Evolutionary conservation across 2,329 filamentous ascomycete species (phyloP).

Genomic region (Fusarium nurragi): DNA sequence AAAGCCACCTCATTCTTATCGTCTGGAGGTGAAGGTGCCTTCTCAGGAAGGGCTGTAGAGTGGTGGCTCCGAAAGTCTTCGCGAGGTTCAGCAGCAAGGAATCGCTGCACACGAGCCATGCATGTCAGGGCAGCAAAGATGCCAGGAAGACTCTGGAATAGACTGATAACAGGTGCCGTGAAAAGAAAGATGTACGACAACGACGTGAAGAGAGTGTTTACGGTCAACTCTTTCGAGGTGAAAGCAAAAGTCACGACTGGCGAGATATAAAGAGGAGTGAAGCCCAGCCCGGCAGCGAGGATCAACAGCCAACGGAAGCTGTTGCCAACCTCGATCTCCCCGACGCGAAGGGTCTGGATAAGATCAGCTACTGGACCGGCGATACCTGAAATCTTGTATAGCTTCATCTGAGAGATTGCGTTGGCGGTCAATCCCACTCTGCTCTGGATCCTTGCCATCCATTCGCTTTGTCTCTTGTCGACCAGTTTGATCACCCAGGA

Average conservation of each 20-base stretch:
- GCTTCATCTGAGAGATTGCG: conserved; percentile 48
- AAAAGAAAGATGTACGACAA: conserved; percentile 51
- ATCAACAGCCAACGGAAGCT: conserved; percentile 42
- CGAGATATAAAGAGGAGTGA: conserved; percentile 49
- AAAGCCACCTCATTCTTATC: conserved; percentile 3
- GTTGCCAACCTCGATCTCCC: conserved; percentile 45
- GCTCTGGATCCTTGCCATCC: conserved; percentile 51
- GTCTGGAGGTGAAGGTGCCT: not conserved
- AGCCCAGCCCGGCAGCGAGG: conserved; percentile 42
- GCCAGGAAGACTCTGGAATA: conserved; percentile 49
- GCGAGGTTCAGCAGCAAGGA: conserved; percentile 47
- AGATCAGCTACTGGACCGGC: conserved; percentile 43
- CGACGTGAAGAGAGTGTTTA: conserved; percentile 47
- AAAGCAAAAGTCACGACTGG: conserved; percentile 49
- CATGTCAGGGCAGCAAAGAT: conserved; percentile 49
- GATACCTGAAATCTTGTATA: conserved; percentile 48
- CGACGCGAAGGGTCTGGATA: conserved; percentile 44
- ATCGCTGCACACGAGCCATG: conserved; percentile 49
- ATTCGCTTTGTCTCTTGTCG: conserved; percentile 43
- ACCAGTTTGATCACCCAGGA: conserved; percentile 27
- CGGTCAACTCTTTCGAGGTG: conserved; percentile 38
- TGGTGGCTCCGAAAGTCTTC: conserved; percentile 34
- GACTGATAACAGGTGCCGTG: conserved; percentile 43
- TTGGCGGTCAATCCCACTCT: conserved; percentile 47
- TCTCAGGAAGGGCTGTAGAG: conserved; percentile 2